These are phyloP conservation scores for Candida sphagnicola DNA, from an alignment of 805 yeast genomes.

Conservation along the genomic window DNA sequence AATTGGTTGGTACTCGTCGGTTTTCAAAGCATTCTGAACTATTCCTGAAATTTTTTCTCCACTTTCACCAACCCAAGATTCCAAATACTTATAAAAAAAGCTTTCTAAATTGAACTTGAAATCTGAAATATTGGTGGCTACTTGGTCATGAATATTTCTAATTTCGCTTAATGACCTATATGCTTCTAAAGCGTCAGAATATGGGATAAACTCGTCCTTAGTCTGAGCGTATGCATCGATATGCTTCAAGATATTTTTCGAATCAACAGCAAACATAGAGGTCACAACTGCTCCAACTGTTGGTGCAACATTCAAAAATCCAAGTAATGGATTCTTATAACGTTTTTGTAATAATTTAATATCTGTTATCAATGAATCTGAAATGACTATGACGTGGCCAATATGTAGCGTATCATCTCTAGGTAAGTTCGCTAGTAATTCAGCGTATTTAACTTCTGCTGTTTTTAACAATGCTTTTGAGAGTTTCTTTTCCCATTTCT, in stretches of 20 bases:
- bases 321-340: constrained; percentile 60
- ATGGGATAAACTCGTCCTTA: constrained; percentile 34
- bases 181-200: constrained; percentile 55
- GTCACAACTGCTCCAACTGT: constrained; percentile 48
- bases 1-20: constrained; percentile 55
- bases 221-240: constrained; percentile 38
- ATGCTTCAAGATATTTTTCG: constrained; percentile 47
- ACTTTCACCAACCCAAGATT: constrained; percentile 42
- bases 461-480: constrained; percentile 29
- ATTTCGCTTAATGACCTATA: constrained; percentile 53
- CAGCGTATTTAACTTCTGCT: constrained; percentile 38
- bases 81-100: constrained; percentile 42
- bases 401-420: constrained; percentile 50
- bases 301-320: constrained; percentile 47
- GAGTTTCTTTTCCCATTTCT: constrained; percentile 43
- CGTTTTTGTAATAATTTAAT: constrained; percentile 53
- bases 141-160: constrained; percentile 48
- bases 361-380: constrained; percentile 47
- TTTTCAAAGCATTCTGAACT: constrained; percentile 51
- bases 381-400: constrained; percentile 53
- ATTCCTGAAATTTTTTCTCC: constrained; percentile 43
- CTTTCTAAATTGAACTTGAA: constrained; percentile 56
- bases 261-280: constrained; percentile 51
- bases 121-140: constrained; percentile 29
- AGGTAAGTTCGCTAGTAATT: constrained; percentile 48